Evolutionary conservation across 495 filamentous ascomycete species (phyloP).

Genomic region (Penicillium samsonianum): DNA sequence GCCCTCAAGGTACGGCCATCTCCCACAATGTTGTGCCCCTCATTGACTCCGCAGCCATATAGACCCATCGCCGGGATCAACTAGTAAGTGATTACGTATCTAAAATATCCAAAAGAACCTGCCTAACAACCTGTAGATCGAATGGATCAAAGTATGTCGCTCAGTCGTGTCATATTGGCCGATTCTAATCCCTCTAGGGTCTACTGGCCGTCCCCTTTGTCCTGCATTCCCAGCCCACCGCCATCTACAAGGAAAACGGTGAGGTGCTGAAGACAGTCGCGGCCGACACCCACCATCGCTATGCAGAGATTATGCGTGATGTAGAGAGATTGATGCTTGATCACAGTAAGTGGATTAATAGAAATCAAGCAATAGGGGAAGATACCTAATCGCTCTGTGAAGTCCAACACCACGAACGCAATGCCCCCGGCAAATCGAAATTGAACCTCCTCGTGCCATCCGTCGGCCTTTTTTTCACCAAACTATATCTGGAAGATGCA

Average conservation of each 20-base stretch:
- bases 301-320: constrained; percentile 93
- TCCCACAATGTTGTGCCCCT: constrained; percentile 4
- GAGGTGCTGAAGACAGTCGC: constrained; percentile 51
- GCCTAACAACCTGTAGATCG: constrained; percentile 47
- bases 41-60: constrained; percentile 43
- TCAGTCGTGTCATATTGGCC: constrained; percentile 2
- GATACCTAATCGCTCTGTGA: background rate
- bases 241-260: constrained; percentile 62
- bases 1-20: constrained; percentile 64
- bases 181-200: constrained; percentile 67
- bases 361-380: constrained; percentile 2
- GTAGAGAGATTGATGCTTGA: constrained; percentile 88
- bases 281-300: constrained; percentile 70
- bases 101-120: background rate
- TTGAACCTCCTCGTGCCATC: constrained; percentile 88
- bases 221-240: constrained; percentile 90
- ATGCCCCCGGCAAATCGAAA: constrained; percentile 72
- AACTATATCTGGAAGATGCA: constrained; percentile 78
- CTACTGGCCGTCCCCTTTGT: constrained; percentile 96
- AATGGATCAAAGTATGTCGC: constrained; percentile 65
- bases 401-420: constrained; percentile 69
- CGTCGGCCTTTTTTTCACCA: constrained; percentile 90
- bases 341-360: constrained; percentile 64
- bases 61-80: constrained; percentile 78
- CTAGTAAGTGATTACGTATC: constrained; percentile 53